Evolutionary conservation across 805 yeast species (phyloP).

Genomic region (Danielia reshetovae): DNA sequence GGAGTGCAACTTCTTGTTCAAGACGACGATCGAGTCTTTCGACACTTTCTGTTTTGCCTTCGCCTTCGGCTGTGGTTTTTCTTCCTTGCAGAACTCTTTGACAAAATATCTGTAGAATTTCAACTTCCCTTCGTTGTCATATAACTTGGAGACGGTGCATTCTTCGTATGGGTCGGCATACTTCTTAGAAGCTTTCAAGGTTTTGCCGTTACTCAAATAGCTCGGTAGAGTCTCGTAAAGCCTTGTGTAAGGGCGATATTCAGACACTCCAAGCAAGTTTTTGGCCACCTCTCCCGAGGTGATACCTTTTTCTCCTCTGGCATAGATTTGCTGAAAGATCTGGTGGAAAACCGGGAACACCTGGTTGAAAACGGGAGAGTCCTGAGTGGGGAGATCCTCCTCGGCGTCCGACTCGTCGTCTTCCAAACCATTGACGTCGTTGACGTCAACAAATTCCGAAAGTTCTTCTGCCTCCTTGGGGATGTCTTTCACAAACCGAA

Average conservation of each 20-base stretch:
- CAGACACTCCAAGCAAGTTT: constrained; percentile 51
- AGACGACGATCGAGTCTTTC: constrained; percentile 10
- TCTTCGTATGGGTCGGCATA: constrained; percentile 27
- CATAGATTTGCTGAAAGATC: constrained; percentile 45
- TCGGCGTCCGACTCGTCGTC: constrained; percentile 23
- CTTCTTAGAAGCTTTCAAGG: constrained; percentile 22
- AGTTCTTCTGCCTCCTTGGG: constrained; percentile 44
- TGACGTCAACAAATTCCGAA: constrained; percentile 34
- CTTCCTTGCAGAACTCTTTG: constrained; percentile 14
- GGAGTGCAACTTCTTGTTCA: constrained; percentile 15
- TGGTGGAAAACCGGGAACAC: constrained; percentile 66
- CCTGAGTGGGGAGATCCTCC: constrained; percentile 2
- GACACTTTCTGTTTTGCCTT: constrained; percentile 2
- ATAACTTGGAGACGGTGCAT: constrained; percentile 48
- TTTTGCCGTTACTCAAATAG: constrained; percentile 26
- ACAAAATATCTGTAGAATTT: constrained; percentile 62
- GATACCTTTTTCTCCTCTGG: constrained; percentile 47
- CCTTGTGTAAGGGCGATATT: constrained; percentile 48
- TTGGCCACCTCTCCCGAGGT: constrained; percentile 54
- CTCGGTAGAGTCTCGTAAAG: constrained; percentile 48
- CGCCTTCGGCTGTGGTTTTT: constrained; percentile 8
- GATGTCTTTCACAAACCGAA: constrained; percentile 42
- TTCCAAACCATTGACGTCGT: constrained; percentile 13
- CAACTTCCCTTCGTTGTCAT: constrained; percentile 70
- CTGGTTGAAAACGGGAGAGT: constrained; percentile 42